Evolutionary conservation across 2,329 filamentous ascomycete genomes (phyloP), one percentile per base, ranked within the genome.

Genomic region (Microcyclosporella mali): DNA sequence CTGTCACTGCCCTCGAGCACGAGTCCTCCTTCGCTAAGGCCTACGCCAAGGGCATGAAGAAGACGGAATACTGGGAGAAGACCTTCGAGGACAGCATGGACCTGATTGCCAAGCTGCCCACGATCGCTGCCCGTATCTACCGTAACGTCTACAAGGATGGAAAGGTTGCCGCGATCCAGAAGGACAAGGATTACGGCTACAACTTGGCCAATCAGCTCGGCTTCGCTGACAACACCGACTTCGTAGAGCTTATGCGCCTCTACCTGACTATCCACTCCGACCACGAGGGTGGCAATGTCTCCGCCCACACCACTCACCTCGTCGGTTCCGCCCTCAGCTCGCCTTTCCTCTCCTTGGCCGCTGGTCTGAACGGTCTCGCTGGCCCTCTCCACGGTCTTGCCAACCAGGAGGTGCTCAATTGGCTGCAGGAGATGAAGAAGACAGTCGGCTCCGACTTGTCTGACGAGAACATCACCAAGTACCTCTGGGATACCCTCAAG

Each of bases 121-220:
- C 88, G 69, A 95, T 98, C 64, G 92, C 92, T 55, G 78, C 92
- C 53, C 88, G 88, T 75, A 98, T 98, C 80, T 98, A 98, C 84
- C 92, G 94, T 78, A 98, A 98, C 71, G 84, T 97, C 70, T 98
- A 94, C 87, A 95, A 97, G 83, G 92, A 94, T 66, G 92, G 92
- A 75, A 97, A 97, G 84, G 90, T 98, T 58, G 86, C 88, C 49
- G 70, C 88, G 43, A 81, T 95, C 69, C 84, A 97, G 79, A 94
- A 95, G 80, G 90, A 97, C 77, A 92, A 97, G 85, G 92, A 98
- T 69, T 98, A 95, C 78, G 80, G 84, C 62, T 98, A 84, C 86
- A 98, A 98, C 85, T 86, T 98, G 69, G 89, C 92, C 73, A 97
- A 97, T 82, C 88, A 95, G 82, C 88, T 98, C 61, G 92, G 92